Evolutionary conservation across 1,284 basidiomycete genomes (phyloP).

Genomic region (Apiotrichum brassicae): DNA sequence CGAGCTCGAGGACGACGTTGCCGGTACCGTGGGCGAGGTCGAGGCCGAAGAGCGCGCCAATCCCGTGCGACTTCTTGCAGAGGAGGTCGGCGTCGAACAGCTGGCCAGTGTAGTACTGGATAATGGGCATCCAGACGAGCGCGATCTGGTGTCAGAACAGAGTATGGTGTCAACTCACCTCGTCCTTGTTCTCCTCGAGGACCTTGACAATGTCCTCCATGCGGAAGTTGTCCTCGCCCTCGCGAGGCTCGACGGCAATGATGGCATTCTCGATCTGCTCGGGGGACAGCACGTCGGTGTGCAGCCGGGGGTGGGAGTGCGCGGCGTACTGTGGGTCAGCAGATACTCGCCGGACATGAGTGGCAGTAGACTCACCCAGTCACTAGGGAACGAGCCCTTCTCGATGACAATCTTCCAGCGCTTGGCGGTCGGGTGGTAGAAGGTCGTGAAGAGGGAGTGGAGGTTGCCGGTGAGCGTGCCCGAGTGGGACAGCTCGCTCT

Average conservation of each 20-base stretch:
- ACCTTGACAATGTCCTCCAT: slow-evolving; percentile 79
- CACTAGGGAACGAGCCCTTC: slow-evolving; percentile 88
- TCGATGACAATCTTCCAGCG: slow-evolving; percentile 96
- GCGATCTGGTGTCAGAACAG: slow-evolving; percentile 55
- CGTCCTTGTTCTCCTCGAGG: slow-evolving; percentile 64
- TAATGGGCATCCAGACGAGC: slow-evolving; percentile 79
- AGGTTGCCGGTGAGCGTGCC: slow-evolving; percentile 90
- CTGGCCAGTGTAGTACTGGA: slow-evolving; percentile 98
- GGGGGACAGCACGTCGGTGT: slow-evolving; percentile 63
- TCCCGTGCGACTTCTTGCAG: slow-evolving; percentile 70
- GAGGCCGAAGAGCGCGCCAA: slow-evolving; percentile 84
- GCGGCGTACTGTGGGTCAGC: slow-evolving; percentile 71
- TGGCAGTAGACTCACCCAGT: slow-evolving; percentile 59
- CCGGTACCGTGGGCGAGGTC: slow-evolving; percentile 94
- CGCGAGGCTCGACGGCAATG: slow-evolving; percentile 69
- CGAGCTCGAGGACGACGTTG: slow-evolving; percentile 81
- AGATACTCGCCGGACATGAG: background rate
- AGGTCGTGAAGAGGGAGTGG: slow-evolving; percentile 87
- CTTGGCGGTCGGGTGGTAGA: slow-evolving; percentile 75
- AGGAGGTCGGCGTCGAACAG: slow-evolving; percentile 80
- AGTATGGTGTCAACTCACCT: slow-evolving; percentile 19
- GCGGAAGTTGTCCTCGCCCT: slow-evolving; percentile 78
- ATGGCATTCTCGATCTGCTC: slow-evolving; percentile 56
- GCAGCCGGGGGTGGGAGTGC: slow-evolving; percentile 72
- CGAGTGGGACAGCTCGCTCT: slow-evolving; percentile 88